phyloP scores from a whole-genome alignment of 306 rosid species.

The Purshia tridentata region DNA sequence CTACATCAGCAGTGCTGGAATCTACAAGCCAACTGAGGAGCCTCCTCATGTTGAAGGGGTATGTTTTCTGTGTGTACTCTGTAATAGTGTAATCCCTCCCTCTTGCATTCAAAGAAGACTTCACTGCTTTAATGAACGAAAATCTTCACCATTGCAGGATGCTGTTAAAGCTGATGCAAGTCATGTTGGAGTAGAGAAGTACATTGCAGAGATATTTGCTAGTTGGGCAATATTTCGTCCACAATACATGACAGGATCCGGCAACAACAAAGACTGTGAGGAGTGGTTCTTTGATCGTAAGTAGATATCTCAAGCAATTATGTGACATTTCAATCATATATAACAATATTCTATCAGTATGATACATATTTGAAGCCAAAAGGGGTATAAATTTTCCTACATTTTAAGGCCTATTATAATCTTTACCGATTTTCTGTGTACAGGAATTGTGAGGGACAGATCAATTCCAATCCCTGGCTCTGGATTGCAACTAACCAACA shows the following conservation, averaged over 20 bases:
- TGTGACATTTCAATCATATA: not conserved
- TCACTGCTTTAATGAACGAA: conserved; percentile 1
- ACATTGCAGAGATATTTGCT: conserved; percentile 59
- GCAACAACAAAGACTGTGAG: conserved; percentile 95
- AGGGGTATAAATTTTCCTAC: no score
- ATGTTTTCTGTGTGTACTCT: conserved; percentile 21
- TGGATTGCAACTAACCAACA: conserved; percentile 81
- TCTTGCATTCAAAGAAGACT: not conserved
- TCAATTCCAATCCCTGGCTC: conserved; percentile 92
- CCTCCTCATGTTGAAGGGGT: conserved; percentile 99
- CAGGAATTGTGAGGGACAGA: conserved; percentile 88
- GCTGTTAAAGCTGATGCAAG: conserved; percentile 79
- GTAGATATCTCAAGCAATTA: conserved; percentile 4
- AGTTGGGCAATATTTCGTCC: conserved; percentile 84
- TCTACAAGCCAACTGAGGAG: conserved; percentile 84
- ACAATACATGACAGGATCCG: conserved; percentile 91
- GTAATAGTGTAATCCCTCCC: not conserved
- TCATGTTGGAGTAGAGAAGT: conserved; percentile 88
- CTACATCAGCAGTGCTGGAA: conserved; percentile 93
- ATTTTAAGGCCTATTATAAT: not conserved
- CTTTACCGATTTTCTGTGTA: not conserved
- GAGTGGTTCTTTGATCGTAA: conserved; percentile 97
- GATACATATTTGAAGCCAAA: no score
- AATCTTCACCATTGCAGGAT: conserved; percentile 49
- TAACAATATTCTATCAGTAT: not conserved